These are phyloP conservation scores for Lentinus polychrous DNA, from an alignment of 1,284 basidiomycete species.

Conservation along the genomic window DNA sequence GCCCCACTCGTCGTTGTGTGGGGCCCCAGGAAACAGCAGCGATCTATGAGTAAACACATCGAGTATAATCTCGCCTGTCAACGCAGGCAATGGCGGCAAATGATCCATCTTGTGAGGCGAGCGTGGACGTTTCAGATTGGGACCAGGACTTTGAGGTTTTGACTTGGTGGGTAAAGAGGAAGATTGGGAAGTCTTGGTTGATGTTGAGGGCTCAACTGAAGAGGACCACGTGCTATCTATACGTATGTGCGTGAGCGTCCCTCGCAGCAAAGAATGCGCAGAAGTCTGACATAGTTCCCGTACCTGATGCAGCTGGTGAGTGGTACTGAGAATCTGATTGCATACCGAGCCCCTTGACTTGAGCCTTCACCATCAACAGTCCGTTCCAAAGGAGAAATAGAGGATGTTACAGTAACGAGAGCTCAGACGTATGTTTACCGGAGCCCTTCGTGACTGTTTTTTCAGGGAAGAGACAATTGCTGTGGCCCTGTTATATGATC, in stretches of 20 bases:
- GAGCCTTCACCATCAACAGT: conserved; percentile 19
- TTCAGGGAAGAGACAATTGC: background rate
- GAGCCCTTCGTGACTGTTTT: conserved; percentile 8
- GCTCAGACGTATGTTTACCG: too few species aligned
- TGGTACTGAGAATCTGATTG: conserved; percentile 17
- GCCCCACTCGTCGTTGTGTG: conserved; percentile 35
- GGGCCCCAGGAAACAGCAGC: conserved; percentile 39
- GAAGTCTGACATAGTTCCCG: background rate
- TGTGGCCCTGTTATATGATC: background rate
- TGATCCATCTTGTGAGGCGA: conserved; percentile 21
- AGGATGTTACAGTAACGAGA: conserved; percentile 13
- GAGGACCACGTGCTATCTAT: conserved; percentile 23
- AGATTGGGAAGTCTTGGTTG: conserved; percentile 14
- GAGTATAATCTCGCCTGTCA: conserved; percentile 47
- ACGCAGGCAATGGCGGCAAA: conserved; percentile 33
- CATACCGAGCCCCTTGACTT: conserved; percentile 20
- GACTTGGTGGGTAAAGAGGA: conserved; percentile 1
- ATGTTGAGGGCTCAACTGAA: conserved; percentile 12
- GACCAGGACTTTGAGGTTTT: conserved; percentile 11
- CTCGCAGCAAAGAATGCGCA: conserved; percentile 6
- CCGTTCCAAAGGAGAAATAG: conserved; percentile 19
- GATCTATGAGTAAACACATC: conserved; percentile 65
- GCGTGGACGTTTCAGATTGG: conserved; percentile 23
- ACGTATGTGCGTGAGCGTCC: conserved; percentile 9
- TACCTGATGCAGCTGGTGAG: conserved; percentile 14